phyloP scores from a whole-genome alignment of 148 eudicot genomes.

The Nepenthes mirabilis region DNA sequence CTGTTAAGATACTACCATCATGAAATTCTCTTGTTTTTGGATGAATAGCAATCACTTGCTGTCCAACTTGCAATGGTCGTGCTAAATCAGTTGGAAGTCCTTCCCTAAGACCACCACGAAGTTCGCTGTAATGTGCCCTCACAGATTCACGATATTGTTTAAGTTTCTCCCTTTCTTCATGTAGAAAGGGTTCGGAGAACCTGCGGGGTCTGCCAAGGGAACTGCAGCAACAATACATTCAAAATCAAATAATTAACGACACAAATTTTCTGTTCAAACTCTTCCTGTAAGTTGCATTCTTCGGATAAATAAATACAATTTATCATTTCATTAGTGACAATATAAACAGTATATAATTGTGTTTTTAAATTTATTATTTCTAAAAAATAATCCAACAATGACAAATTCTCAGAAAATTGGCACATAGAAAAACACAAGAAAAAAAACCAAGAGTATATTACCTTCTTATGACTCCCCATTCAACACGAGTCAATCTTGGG shows the following conservation, averaged over 20 bases:
- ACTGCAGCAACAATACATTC: constrained; percentile 26
- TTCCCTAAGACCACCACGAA: constrained; percentile 65
- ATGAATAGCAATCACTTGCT: constrained; percentile 80
- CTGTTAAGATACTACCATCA: constrained; percentile 77
- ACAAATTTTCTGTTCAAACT: neutral
- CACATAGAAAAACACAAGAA: neutral
- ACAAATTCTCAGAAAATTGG: neutral
- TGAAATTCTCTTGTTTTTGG: constrained; percentile 78
- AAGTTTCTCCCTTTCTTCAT: constrained; percentile 81
- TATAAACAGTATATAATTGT: no score
- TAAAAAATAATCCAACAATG: no score
- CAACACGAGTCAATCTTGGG: constrained; percentile 35
- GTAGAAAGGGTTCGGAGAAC: constrained; percentile 67
- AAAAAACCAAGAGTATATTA: neutral
- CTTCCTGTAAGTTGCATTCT: no score
- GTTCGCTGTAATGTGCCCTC: constrained; percentile 67
- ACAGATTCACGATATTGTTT: constrained; percentile 80
- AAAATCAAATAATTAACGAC: neutral
- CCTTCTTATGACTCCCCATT: constrained; percentile 41
- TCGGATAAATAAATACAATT: no score
- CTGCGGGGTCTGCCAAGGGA: constrained; percentile 93
- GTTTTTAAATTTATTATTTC: no score
- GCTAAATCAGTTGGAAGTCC: constrained; percentile 88
- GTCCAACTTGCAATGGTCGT: constrained; percentile 75
- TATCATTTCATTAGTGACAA: no score